These are phyloP conservation scores for Leccinum fuscescens DNA, from an alignment of 1,284 basidiomycete genomes.

Conservation along the genomic window DNA sequence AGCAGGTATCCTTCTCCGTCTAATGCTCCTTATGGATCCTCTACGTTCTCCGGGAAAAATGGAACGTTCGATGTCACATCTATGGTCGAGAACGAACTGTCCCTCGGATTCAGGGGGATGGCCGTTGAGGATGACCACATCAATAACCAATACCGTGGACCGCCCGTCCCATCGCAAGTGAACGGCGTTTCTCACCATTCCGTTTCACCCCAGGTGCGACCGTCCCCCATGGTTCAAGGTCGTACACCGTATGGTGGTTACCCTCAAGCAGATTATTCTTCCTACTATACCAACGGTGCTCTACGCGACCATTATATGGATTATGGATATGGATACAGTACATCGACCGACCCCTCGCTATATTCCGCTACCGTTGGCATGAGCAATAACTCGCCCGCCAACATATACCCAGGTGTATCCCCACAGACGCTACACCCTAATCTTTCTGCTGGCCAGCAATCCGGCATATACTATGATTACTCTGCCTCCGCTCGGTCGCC, in stretches of 20 bases:
- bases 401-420: slow-evolving; percentile 47
- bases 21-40: slow-evolving; percentile 38
- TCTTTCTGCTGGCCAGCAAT: slow-evolving; percentile 46
- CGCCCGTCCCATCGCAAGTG: slow-evolving; percentile 20
- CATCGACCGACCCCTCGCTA: slow-evolving; percentile 47
- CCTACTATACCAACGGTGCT: slow-evolving; percentile 51
- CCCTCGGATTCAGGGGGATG: slow-evolving; percentile 62
- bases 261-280: slow-evolving; percentile 53
- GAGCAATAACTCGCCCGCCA: slow-evolving; percentile 42
- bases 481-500: slow-evolving; percentile 44
- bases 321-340: slow-evolving; percentile 55
- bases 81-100: slow-evolving; percentile 51
- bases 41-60: slow-evolving; percentile 35
- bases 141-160: slow-evolving; percentile 33
- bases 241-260: slow-evolving; percentile 51
- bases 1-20: slow-evolving; percentile 49
- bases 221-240: slow-evolving; percentile 42
- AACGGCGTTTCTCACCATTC: slow-evolving; percentile 27
- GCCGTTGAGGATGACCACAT: slow-evolving; percentile 61
- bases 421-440: slow-evolving; percentile 47
- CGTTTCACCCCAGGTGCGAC: slow-evolving; percentile 36
- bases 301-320: slow-evolving; percentile 48
- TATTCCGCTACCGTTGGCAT: slow-evolving; percentile 47
- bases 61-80: slow-evolving; percentile 46
- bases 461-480: slow-evolving; percentile 62